phyloP scores from a whole-genome alignment of 495 filamentous ascomycete species.

The Penicillium mononematosum region DNA sequence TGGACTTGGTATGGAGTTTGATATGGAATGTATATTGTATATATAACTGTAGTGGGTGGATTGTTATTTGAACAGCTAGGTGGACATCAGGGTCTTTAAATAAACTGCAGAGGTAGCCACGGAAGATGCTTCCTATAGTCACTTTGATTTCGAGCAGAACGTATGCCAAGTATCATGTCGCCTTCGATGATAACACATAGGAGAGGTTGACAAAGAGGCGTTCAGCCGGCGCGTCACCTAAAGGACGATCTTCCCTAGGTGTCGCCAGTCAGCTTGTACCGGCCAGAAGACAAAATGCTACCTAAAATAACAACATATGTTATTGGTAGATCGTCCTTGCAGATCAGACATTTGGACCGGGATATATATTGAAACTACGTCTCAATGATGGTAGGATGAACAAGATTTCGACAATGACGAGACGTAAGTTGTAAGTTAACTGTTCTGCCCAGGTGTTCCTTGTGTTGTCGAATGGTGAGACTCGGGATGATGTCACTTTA shows the following conservation, averaged over 20 bases:
- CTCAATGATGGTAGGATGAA: not conserved
- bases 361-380: conserved; percentile 7
- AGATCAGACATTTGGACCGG: not conserved
- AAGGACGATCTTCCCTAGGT: conserved; percentile 18
- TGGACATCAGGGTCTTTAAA: conserved; percentile 2
- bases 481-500: not conserved
- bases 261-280: not conserved
- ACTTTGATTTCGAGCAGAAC: not conserved
- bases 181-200: conserved; percentile 10
- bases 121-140: not conserved
- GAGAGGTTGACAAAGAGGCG: conserved; percentile 14
- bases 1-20: not conserved
- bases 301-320: not conserved
- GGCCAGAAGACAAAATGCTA: not conserved
- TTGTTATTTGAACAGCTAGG: not conserved
- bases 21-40: not conserved
- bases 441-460: too few species aligned
- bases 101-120: not conserved
- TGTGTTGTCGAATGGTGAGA: not conserved
- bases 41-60: not conserved
- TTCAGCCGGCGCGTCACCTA: conserved; percentile 24
- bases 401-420: not conserved
- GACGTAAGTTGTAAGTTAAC: not conserved
- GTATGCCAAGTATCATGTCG: conserved; percentile 23
- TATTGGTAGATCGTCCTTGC: not conserved